phyloP scores from a whole-genome alignment of 2,329 filamentous ascomycete genomes.

The Gaeumannomyces tritici region DNA sequence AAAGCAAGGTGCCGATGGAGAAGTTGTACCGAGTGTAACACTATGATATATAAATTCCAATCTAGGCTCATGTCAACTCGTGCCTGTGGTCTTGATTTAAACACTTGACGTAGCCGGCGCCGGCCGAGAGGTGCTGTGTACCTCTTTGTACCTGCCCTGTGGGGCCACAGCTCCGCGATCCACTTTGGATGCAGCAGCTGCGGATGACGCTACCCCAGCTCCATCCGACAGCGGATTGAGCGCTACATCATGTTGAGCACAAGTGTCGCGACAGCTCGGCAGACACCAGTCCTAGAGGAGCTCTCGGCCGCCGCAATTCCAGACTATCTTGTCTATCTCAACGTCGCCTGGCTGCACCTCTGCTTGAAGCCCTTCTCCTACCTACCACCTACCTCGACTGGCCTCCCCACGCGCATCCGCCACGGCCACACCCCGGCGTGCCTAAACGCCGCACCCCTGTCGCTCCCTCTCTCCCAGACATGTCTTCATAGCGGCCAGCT shows the following conservation, averaged over 20 bases:
- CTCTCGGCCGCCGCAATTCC: neutral
- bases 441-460: neutral
- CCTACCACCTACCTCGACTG: no score
- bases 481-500: constrained; percentile 7
- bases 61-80: neutral
- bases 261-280: neutral
- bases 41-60: neutral
- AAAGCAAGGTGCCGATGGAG: neutral
- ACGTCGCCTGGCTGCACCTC: neutral
- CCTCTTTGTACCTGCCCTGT: neutral
- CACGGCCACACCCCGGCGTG: neutral
- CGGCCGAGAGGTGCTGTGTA: neutral
- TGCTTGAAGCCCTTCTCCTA: no score
- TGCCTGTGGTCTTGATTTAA: neutral
- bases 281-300: neutral
- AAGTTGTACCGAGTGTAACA: neutral
- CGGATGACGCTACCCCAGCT: neutral
- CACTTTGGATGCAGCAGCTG: neutral
- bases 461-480: constrained; percentile 3
- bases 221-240: neutral
- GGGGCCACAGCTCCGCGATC: neutral
- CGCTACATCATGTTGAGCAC: neutral
- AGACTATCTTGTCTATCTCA: no score
- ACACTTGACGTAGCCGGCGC: neutral
- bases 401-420: neutral